A percentile compares a stretch with the other conserved stretches of the same genome.
phyloP scores from a whole-genome alignment of 768 basidiomycete genomes.

The Rhodotorula kratochvilovae region DNA sequence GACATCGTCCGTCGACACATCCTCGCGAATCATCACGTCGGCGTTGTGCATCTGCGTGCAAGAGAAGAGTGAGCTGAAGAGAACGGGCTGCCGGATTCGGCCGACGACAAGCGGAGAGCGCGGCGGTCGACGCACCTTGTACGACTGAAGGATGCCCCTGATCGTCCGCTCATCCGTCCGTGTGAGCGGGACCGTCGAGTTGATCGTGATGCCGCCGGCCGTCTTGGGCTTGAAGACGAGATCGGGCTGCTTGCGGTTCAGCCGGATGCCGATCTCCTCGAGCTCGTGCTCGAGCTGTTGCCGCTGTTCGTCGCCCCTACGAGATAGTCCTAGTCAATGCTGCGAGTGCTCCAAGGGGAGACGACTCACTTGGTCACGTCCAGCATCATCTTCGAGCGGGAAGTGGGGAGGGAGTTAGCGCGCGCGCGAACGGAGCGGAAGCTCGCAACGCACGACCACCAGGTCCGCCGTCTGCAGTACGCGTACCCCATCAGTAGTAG shows the following conservation, averaged over 20 bases:
- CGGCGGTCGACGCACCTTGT: constrained; percentile 27
- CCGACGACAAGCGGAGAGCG: neutral
- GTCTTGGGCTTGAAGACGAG: constrained; percentile 81
- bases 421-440: too few relatives aligned
- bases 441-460: constrained; percentile 60
- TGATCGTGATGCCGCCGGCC: constrained; percentile 56
- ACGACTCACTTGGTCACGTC: constrained; percentile 67
- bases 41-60: constrained; percentile 54
- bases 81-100: too few relatives aligned
- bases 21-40: constrained; percentile 97
- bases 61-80: too few relatives aligned
- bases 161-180: constrained; percentile 94
- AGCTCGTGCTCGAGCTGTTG: constrained; percentile 83
- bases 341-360: too few relatives aligned
- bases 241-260: constrained; percentile 86
- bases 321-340: constrained; percentile 46
- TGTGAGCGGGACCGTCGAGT: constrained; percentile 86
- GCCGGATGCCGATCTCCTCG: constrained; percentile 90
- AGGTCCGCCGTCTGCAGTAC: constrained; percentile 82
- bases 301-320: constrained; percentile 69
- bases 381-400: constrained; percentile 60
- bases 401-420: too few relatives aligned
- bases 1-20: constrained; percentile 93
- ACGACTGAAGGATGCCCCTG: constrained; percentile 80
- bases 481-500: neutral